Percentiles rank a stretch among this genome's conserved stretches.
These are phyloP conservation scores for Metschnikowia dekortorum DNA, from an alignment of 805 yeast species.

Conservation along the genomic window DNA sequence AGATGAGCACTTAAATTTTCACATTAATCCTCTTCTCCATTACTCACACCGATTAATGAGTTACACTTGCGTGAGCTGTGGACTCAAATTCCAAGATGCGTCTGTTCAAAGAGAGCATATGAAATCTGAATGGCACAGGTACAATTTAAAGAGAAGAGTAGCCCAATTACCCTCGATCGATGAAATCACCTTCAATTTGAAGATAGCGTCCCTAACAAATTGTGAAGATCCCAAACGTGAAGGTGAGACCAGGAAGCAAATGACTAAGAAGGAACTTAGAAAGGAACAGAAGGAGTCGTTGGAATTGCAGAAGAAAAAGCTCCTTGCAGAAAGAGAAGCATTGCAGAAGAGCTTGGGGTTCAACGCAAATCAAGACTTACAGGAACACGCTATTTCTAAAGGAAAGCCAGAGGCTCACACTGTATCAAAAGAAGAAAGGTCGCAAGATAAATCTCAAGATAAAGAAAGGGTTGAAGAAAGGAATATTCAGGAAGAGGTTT, in stretches of 20 bases:
- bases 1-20: constrained; percentile 2
- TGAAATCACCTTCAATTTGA: constrained; percentile 20
- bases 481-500: constrained; percentile 37
- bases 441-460: background rate
- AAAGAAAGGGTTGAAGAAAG: background rate
- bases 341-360: constrained; percentile 10
- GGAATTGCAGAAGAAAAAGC: constrained; percentile 43
- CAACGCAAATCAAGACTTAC: background rate
- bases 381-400: background rate
- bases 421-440: background rate
- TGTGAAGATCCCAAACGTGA: constrained; percentile 19
- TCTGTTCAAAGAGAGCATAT: constrained; percentile 39
- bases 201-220: constrained; percentile 19
- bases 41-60: constrained; percentile 7
- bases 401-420: background rate
- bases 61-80: constrained; percentile 36
- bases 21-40: background rate
- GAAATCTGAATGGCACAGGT: constrained; percentile 45
- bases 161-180: constrained; percentile 29
- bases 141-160: constrained; percentile 41
- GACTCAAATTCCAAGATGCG: constrained; percentile 34
- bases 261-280: constrained; percentile 49
- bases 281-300: constrained; percentile 48
- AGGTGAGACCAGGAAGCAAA: constrained; percentile 18
- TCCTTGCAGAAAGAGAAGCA: constrained; percentile 27